These are phyloP conservation scores for Sanghuangporus baumii DNA, from an alignment of 1,284 basidiomycete genomes.

Conservation along the genomic window DNA sequence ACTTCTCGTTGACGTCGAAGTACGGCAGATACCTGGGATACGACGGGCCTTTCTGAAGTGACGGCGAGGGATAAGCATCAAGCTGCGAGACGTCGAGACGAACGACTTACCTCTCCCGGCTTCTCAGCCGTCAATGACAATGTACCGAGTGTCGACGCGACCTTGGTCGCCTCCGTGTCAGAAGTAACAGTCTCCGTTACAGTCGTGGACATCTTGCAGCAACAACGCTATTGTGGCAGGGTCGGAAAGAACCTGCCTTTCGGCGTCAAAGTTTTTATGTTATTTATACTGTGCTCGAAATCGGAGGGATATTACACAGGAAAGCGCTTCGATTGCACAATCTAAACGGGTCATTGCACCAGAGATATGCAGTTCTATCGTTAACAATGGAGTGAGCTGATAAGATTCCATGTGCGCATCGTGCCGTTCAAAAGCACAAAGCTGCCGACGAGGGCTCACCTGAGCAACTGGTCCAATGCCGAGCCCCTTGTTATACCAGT, in stretches of 20 bases:
- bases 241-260: background rate
- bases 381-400: background rate
- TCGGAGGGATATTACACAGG: background rate
- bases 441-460: background rate
- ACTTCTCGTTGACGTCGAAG: slow-evolving; percentile 40
- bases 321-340: background rate
- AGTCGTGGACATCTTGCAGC: slow-evolving; percentile 20
- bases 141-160: slow-evolving; percentile 11
- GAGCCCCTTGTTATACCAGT: background rate
- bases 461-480: background rate
- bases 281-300: background rate
- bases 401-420: background rate
- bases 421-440: background rate
- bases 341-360: background rate
- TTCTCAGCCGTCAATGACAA: slow-evolving; percentile 13
- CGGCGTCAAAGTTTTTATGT: background rate
- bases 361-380: background rate
- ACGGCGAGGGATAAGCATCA: slow-evolving; percentile 1
- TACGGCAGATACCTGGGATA: slow-evolving; percentile 44
- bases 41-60: slow-evolving; percentile 30
- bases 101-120: slow-evolving; percentile 10
- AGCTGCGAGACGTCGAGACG: slow-evolving; percentile 4
- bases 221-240: background rate
- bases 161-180: slow-evolving; percentile 2
- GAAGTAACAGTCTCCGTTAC: slow-evolving; percentile 18